Percentiles rank a stretch among this genome's conserved stretches.
Evolutionary conservation across 2,329 filamentous ascomycete species (phyloP).

Genomic region (Cladophialophora carrionii): DNA sequence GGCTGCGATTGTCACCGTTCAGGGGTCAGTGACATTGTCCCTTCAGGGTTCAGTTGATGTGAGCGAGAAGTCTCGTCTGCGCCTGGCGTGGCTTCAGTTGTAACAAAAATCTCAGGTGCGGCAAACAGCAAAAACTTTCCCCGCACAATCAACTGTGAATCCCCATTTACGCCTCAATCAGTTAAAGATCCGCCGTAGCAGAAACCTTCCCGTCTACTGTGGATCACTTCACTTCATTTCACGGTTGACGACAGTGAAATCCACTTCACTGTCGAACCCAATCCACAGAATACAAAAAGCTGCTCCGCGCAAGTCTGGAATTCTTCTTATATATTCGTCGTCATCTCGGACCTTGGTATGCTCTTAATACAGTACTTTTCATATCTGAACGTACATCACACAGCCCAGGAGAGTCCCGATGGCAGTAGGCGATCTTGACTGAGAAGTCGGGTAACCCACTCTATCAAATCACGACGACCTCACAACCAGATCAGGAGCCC

Average conservation of each 20-base stretch:
- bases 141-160: background rate
- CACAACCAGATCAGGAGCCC: background rate
- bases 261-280: background rate
- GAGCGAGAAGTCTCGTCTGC: background rate
- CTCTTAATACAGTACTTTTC: background rate
- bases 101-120: background rate
- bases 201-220: background rate
- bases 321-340: background rate
- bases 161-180: background rate
- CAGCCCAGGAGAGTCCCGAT: background rate
- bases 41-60: background rate
- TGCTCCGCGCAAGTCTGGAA: background rate
- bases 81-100: background rate
- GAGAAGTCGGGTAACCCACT: background rate
- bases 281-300: too few species aligned
- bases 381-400: background rate
- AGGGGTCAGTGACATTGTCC: background rate
- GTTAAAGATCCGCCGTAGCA: background rate
- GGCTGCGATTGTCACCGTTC: background rate
- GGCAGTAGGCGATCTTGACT: background rate
- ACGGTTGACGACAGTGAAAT: background rate
- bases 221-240: background rate
- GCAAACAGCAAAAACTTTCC: slow-evolving; percentile 6
- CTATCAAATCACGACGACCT: background rate
- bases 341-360: background rate